Base-by-base conservation (phyloP, 495 filamentous ascomycete species). In the Neurospora tetraspora region DNA sequence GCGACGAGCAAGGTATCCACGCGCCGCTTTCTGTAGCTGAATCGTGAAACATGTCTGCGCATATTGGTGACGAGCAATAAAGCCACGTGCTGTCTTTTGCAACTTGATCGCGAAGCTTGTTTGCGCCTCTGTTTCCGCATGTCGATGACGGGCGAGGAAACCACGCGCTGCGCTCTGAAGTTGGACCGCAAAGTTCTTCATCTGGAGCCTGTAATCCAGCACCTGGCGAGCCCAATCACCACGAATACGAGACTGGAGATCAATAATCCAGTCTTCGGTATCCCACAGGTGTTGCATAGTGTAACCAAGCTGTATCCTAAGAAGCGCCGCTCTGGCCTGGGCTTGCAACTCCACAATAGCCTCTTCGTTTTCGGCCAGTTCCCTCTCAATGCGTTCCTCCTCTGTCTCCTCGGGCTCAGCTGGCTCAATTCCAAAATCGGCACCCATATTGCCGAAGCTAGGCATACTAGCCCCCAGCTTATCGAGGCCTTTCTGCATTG, bases 401-500 rank as follows among this genome's bases (percentile, higher is more conserved):
- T 97, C 94, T 1, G 91, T 91, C 79, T 97, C 94, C 37, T 90
- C 88, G 0, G 93, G 93, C 77, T 93, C 91, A 4, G 53, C 23
- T 0, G 89, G 89, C 74, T 89, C 87, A 11, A 94, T 91, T 27
- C 93, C 94, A 82, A 99, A 98, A 77, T 93, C 93, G 72, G 93
- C 96, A 39, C 94, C 91, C 91, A 99, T 98, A 70, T 94, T 95
- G 71, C 93, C 91, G 83, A 99, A 99, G 81, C 93, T 97, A 59
- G 96, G 96, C 93, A 99, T 97, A 76, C 89, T 97, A 61, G 95
- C 88, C 23, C 96, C 96, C 31, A 96, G 88, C 80, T 93, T 96
- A 81, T 99, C 96, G 34, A 99, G 89, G 20, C 94, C 96, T 80
- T 97, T 97, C 77, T 98, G 96, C 81, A 91, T 97, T 74, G 92